Conservation (phyloP, 2,329 filamentous ascomycete genomes). For the Trichophyton schoenleinii region DNA sequence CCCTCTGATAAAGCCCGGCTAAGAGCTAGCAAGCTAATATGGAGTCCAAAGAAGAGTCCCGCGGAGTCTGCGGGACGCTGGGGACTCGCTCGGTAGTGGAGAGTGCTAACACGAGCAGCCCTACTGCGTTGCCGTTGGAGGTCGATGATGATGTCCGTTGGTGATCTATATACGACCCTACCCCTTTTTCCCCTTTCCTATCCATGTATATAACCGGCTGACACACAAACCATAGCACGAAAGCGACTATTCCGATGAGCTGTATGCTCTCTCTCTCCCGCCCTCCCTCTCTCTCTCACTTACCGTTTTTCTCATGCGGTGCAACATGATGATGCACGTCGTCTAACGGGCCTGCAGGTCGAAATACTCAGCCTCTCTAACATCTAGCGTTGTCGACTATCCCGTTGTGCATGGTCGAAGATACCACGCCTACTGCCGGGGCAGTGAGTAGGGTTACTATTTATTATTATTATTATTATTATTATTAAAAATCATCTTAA, state of each 20-base stretch:
- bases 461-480: not conserved
- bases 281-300: not conserved
- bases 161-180: not conserved
- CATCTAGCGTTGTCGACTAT: conserved; percentile 16
- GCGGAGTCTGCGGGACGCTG: not conserved
- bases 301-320: not conserved
- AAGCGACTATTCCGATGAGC: not conserved
- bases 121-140: not conserved
- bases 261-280: not conserved
- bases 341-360: conserved; percentile 6
- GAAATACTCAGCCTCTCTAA: conserved; percentile 9
- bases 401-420: conserved; percentile 20
- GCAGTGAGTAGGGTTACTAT: conserved; percentile 9
- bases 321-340: not conserved
- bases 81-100: not conserved
- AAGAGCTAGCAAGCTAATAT: not conserved
- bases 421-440: conserved; percentile 17
- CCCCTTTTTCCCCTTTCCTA: too few species aligned
- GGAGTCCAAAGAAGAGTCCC: not conserved
- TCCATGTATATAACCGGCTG: not conserved
- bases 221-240: not conserved
- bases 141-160: not conserved
- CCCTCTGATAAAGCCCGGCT: too few species aligned
- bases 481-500: not conserved
- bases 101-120: not conserved